Evolutionary conservation across 345 rosid genomes (phyloP).

Genomic region (Dimocarpus longan): DNA sequence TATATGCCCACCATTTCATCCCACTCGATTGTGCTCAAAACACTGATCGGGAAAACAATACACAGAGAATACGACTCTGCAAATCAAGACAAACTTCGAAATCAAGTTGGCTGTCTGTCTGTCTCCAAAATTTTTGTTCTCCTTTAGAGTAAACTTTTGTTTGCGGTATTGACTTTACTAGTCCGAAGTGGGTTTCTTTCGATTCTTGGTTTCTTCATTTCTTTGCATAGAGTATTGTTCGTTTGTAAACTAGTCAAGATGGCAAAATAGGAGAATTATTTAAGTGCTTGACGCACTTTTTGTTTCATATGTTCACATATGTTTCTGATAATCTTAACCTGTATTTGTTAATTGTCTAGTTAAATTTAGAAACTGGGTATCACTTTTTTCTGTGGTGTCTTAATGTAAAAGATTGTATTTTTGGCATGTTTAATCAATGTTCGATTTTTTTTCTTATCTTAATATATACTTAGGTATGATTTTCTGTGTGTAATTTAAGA

Average conservation of each 20-base stretch:
- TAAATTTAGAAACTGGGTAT: neutral
- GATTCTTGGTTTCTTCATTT: neutral
- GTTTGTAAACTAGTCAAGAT: neutral
- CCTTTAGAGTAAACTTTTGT: neutral
- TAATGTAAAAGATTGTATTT: neutral
- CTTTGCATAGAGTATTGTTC: neutral
- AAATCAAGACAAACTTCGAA: neutral
- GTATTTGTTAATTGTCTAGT: neutral
- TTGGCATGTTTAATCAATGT: neutral
- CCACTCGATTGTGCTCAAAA: no score
- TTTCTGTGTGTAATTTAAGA: neutral
- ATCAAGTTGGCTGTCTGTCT: neutral
- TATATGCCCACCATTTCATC: no score
- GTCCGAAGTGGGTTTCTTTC: conserved; percentile 2
- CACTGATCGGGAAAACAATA: neutral
- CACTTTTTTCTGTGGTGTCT: neutral
- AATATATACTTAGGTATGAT: neutral
- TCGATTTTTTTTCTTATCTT: neutral
- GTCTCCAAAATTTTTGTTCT: neutral
- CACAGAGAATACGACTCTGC: neutral
- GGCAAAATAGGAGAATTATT: neutral
- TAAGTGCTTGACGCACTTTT: neutral
- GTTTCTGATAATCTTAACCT: neutral
- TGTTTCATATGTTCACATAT: neutral
- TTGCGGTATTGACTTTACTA: neutral